A percentile compares a stretch with the other conserved stretches of the same genome.
Evolutionary conservation across 305 asterid genomes (phyloP).

Genomic region (Coffea humblotiana): DNA sequence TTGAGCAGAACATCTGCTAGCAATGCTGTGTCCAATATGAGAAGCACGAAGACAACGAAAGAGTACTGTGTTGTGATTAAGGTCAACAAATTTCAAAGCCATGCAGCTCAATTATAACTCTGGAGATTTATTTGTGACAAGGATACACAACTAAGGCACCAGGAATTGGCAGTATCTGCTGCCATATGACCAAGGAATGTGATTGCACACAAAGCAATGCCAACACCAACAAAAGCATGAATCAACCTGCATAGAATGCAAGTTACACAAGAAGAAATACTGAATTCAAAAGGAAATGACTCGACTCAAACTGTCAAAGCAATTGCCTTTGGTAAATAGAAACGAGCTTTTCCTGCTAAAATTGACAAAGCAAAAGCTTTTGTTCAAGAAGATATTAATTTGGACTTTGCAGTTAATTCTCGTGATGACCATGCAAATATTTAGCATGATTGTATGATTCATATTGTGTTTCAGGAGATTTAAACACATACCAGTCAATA

Average conservation of each 20-base stretch:
- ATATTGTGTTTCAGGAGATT: neutral
- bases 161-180: constrained; percentile 38
- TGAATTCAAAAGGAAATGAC: neutral
- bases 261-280: neutral
- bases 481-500: too few species aligned
- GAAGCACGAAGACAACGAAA: constrained; percentile 37
- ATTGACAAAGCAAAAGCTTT: neutral
- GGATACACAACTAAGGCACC: constrained; percentile 60
- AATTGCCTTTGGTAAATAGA: neutral
- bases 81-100: constrained; percentile 19
- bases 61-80: constrained; percentile 52
- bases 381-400: neutral
- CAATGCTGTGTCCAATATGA: constrained; percentile 41
- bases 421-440: neutral
- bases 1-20: constrained; percentile 41
- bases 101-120: neutral
- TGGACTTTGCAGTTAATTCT: neutral
- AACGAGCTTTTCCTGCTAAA: neutral
- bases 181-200: constrained; percentile 59
- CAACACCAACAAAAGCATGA: constrained; percentile 55
- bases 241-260: constrained; percentile 45
- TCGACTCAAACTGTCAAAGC: neutral
- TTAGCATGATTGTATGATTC: neutral
- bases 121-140: neutral
- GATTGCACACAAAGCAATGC: constrained; percentile 49